These are phyloP conservation scores for Mrakia frigida DNA, from an alignment of 768 basidiomycete genomes.

Conservation along the genomic window DNA sequence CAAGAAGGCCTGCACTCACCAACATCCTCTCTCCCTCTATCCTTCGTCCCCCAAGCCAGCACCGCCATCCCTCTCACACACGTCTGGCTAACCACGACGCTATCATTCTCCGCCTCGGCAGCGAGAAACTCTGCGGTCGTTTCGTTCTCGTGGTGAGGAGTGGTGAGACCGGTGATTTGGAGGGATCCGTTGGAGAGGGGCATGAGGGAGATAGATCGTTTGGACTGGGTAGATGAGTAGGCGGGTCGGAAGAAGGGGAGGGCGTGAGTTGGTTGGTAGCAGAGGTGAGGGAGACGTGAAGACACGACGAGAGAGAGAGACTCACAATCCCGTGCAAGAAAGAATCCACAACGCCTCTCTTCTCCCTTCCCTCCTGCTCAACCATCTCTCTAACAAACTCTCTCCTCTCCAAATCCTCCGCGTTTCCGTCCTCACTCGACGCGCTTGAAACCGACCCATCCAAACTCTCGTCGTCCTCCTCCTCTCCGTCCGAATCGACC, in stretches of 20 bases:
- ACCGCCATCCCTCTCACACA: constrained; percentile 5
- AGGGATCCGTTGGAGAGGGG: background rate
- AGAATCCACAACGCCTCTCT: background rate
- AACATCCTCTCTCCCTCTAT: constrained; percentile 2
- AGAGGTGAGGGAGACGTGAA: background rate
- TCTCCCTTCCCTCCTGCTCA: background rate
- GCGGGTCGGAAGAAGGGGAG: background rate
- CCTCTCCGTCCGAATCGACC: background rate
- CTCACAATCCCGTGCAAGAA: background rate
- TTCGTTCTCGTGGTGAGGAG: background rate
- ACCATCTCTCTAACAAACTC: background rate
- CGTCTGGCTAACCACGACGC: constrained; percentile 1
- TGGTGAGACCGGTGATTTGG: background rate
- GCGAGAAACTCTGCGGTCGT: background rate
- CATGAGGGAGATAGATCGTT: background rate
- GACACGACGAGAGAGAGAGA: background rate
- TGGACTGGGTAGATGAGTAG: background rate
- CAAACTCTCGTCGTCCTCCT: background rate
- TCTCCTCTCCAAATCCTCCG: background rate
- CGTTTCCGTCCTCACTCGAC: no score
- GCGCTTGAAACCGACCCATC: no score
- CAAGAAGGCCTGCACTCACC: constrained; percentile 1
- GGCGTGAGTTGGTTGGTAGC: background rate
- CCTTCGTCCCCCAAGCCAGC: background rate
- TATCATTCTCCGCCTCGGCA: background rate